Evolutionary conservation across 2,329 filamentous ascomycete genomes (phyloP).

Genomic region (Xylaria sp.): DNA sequence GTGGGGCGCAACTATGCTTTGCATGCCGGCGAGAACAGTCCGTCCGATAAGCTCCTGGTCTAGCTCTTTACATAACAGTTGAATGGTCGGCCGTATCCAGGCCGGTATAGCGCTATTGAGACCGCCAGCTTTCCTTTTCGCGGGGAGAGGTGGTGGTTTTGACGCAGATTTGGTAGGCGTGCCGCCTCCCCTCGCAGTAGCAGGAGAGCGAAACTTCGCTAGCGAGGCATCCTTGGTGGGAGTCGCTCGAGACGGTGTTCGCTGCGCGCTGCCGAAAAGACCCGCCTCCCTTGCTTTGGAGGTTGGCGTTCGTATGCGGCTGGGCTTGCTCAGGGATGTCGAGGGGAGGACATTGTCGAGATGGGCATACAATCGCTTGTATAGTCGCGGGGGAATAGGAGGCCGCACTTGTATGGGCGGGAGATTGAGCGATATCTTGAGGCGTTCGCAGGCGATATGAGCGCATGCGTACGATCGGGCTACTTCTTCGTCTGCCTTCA

Average conservation of each 20-base stretch:
- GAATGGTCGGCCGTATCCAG: slow-evolving; percentile 77
- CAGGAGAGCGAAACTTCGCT: slow-evolving; percentile 57
- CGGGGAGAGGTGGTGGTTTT: slow-evolving; percentile 45
- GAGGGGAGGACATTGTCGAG: slow-evolving; percentile 76
- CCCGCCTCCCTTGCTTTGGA: slow-evolving; percentile 52
- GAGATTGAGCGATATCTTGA: slow-evolving; percentile 80
- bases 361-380: slow-evolving; percentile 84
- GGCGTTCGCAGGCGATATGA: slow-evolving; percentile 87
- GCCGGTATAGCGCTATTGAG: slow-evolving; percentile 57
- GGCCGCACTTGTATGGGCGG: slow-evolving; percentile 80
- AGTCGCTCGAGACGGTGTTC: slow-evolving; percentile 56
- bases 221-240: slow-evolving; percentile 60
- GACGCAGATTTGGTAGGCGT: slow-evolving; percentile 59
- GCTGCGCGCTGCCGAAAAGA: slow-evolving; percentile 49
- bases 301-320: slow-evolving; percentile 50
- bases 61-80: slow-evolving; percentile 72
- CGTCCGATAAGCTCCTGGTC: slow-evolving; percentile 71
- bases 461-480: slow-evolving; percentile 86
- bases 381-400: slow-evolving; percentile 81
- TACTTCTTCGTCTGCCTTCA: slow-evolving; percentile 89
- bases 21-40: slow-evolving; percentile 79
- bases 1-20: slow-evolving; percentile 61
- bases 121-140: slow-evolving; percentile 49
- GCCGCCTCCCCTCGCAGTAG: slow-evolving; percentile 52
- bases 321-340: slow-evolving; percentile 39